These are phyloP conservation scores for Medakamo hakoo DNA, from an alignment of 139 green algal genomes.

Conservation along the genomic window DNA sequence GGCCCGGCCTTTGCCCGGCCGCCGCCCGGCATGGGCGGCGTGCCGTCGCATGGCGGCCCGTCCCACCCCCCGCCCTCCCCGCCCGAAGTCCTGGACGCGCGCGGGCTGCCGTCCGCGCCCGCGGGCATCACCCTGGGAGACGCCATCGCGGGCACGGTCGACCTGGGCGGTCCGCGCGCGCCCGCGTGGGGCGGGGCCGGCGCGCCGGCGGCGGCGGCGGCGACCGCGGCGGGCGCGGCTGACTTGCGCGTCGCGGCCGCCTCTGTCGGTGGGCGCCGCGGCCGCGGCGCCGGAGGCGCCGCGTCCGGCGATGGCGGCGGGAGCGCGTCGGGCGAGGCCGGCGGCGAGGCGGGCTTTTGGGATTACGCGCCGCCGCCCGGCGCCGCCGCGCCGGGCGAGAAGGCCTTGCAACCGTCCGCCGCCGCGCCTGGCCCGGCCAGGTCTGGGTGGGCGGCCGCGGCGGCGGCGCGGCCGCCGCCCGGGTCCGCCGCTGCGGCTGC, in stretches of 20 bases:
- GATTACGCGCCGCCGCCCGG: neutral
- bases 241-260: neutral
- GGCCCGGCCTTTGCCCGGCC: neutral
- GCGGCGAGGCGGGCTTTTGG: neutral
- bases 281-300: no score
- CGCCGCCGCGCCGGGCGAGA: no score
- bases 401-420: neutral
- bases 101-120: neutral
- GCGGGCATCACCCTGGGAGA: neutral
- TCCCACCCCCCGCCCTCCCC: no score
- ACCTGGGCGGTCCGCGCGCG: neutral
- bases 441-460: conserved; percentile 9
- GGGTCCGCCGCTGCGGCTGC: conserved; percentile 14
- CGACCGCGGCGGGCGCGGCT: no score
- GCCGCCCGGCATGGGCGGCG: no score
- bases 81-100: no score
- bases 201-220: no score
- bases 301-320: neutral
- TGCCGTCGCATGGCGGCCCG: no score
- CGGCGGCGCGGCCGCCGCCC: neutral
- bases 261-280: neutral
- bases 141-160: neutral
- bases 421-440: conserved; percentile 1
- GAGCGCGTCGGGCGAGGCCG: neutral
- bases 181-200: neutral